Base-by-base conservation (phyloP, 2,329 filamentous ascomycete species). In the Macrophomina pseudophaseolina region DNA sequence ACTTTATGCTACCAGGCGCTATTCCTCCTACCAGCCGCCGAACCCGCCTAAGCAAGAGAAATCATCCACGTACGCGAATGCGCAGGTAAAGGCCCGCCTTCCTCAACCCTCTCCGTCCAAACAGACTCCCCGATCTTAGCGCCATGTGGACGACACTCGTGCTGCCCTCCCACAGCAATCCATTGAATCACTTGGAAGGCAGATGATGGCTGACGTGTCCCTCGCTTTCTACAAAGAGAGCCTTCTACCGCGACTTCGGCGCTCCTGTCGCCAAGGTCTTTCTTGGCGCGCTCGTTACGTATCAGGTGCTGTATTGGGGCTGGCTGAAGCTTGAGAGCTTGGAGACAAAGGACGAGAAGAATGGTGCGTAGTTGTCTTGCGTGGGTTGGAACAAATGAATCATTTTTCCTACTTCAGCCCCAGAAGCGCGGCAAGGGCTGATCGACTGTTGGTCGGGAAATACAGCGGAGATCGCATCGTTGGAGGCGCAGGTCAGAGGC, bases 251-350 rank as follows among this genome's bases (percentile, higher is more conserved):
- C 74, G 88, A 87, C 14, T 93, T 93, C 74, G 87, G 88, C 46
- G 85, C 90, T 1, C 91, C 92, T 2, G 83, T 94, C 53, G 85
- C 87, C 64, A 94, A 93, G 80, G 88, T 88, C 64, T 86, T 92
- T 70, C 83, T 94, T 44, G 85, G 91, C 74, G 91, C 92, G 64
- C 85, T 93, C 65, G 88, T 92, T 74, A 90, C 89, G 1, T 95
- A 94, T 77, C 92, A 95, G 79, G 72, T 91, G n/a, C 79, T 85
- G 14, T 94, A 94, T 79, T 92, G 87, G 81, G 81, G 80, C 14
- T 95, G 92, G 92, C 76, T 87, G 44, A 91, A 90, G 78, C 82
- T 94, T 60, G 91, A 94, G 77, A 85, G 86, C 40, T 84, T 91
- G 64, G 92, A 95, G 80, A 82, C 86, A 66, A 88, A 85, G 73